Percentiles rank a stretch among this genome's conserved stretches.
Evolutionary conservation across 2,329 filamentous ascomycete species (phyloP).

Genomic region (Diplodia mutila): DNA sequence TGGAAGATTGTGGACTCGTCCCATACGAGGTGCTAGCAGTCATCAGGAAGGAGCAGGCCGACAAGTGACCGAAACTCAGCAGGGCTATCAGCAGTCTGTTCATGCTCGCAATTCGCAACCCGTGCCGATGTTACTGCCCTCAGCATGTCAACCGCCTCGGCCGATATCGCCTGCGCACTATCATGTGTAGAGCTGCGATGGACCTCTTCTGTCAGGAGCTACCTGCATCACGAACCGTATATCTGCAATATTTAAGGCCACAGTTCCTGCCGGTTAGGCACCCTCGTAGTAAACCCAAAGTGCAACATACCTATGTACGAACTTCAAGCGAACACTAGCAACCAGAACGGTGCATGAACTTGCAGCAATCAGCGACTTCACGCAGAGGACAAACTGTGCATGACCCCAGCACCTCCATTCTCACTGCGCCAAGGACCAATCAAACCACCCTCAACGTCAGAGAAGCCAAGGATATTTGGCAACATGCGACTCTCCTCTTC

Average conservation of each 20-base stretch:
- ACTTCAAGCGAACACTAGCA: neutral
- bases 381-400: neutral
- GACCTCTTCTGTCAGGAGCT: neutral
- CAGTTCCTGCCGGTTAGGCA: neutral
- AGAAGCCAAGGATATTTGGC: conserved; percentile 18
- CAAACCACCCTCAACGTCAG: neutral
- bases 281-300: neutral
- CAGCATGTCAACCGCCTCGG: neutral
- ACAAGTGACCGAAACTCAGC: neutral
- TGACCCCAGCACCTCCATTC: neutral
- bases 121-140: neutral
- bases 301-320: neutral
- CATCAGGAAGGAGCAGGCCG: conserved; percentile 24
- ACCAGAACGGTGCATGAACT: neutral
- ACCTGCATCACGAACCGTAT: neutral
- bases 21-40: conserved; percentile 41
- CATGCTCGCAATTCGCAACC: neutral
- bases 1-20: conserved; percentile 37
- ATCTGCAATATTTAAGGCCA: neutral
- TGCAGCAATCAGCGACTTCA: conserved; percentile 8
- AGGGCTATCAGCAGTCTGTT: too few species aligned
- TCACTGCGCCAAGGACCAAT: neutral
- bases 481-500: conserved; percentile 20
- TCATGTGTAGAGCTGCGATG: neutral
- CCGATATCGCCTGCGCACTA: neutral